Base-by-base conservation (phyloP, 2,329 filamentous ascomycete genomes). In the Nemania sp. region DNA sequence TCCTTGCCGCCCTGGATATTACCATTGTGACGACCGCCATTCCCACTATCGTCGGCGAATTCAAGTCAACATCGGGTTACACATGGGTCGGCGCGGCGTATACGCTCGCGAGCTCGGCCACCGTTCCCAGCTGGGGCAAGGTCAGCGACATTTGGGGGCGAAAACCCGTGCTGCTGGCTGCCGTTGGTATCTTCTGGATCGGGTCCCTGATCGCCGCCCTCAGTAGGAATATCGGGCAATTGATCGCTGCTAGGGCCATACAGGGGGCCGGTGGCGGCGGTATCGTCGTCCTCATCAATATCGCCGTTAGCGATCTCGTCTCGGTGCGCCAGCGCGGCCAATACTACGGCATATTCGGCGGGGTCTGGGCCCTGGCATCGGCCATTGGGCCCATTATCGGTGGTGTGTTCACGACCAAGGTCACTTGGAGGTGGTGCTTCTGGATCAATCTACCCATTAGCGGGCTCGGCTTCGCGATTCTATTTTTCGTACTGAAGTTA, bases 1-100 rank as follows among this genome's bases (percentile, higher is more conserved):
- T 82, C 66, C 73, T 83, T 28, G 79, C 80, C 2, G 80, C 80
- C 0, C 73, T 83, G 47, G 80, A 83, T 63, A 72, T 77, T 46
- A 87, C 84, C 24, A 86, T 88, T 65, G 76, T 89, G 61, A 80
- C 86, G 9, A 88, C 86, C 0, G 83, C 86, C 5, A 76, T 88
- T 5, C 86, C 86, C 0, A 84, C 83, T 12, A 89, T 90, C 59
- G 78, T 82, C 5, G 71, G 72, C 28, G 77, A 88, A 55, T 81
- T 92, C 56, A 66, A 83, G 39, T 88, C 87, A 5, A 82, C 82
- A 3, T 75, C 81, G 14, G 88, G 88, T 20, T 92, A 91, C 71
- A 81, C 86, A 46, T 92, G 89, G 90, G 86, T 93, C 57, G 89
- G 89, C 12, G 84, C 81, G 31, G 83, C 88, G 2, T 93, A 89